phyloP scores from a whole-genome alignment of 345 rosid species.

The Salix suchowensis region DNA sequence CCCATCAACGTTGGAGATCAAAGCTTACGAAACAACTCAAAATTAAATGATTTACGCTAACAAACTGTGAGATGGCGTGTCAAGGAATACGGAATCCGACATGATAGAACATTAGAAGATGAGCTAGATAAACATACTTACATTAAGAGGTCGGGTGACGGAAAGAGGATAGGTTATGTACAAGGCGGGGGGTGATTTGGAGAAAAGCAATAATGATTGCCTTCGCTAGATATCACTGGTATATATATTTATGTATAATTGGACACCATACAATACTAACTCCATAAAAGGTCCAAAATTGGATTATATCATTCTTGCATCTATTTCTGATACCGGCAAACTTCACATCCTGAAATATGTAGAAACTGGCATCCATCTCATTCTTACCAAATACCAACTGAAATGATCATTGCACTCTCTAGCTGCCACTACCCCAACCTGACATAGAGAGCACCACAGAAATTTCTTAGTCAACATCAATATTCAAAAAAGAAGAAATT shows the following conservation, averaged over 20 bases:
- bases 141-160: neutral
- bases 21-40: neutral
- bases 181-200: constrained; percentile 8
- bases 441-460: neutral
- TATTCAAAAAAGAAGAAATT: neutral
- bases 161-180: constrained; percentile 6
- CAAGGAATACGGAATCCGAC: neutral
- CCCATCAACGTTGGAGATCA: neutral
- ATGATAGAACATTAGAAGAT: neutral
- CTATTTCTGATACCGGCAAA: constrained; percentile 9
- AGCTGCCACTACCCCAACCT: constrained; percentile 3
- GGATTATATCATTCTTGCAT: constrained; percentile 16
- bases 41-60: neutral
- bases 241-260: constrained; percentile 16
- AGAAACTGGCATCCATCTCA: neutral
- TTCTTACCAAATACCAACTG: neutral
- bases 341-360: neutral
- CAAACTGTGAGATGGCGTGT: neutral
- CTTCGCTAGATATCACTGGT: neutral
- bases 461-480: neutral
- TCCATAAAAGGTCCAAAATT: constrained; percentile 23
- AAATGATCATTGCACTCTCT: neutral
- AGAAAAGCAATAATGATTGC: constrained; percentile 5
- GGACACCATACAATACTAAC: constrained; percentile 20
- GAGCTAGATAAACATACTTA: neutral